Conservation (phyloP, 768 basidiomycete genomes). For the Tephrocybe rancida region DNA sequence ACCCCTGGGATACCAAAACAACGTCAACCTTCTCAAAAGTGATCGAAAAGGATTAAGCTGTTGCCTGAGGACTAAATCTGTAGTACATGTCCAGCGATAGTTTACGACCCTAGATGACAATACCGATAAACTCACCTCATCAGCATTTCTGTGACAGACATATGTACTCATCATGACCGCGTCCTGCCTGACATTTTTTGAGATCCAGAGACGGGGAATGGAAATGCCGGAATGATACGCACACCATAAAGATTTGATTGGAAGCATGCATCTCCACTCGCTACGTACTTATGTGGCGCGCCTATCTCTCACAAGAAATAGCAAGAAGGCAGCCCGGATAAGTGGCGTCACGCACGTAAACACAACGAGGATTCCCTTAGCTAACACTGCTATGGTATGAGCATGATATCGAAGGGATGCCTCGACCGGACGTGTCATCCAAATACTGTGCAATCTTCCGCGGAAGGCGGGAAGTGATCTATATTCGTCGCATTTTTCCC, state of each 20-base stretch:
- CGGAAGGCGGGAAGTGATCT: slow-evolving; percentile 44
- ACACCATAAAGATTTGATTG: slow-evolving; percentile 28
- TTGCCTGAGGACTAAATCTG: background rate
- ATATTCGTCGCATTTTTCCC: slow-evolving; percentile 38
- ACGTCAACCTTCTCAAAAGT: slow-evolving; percentile 7
- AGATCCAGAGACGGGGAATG: slow-evolving; percentile 19
- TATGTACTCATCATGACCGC: slow-evolving; percentile 20
- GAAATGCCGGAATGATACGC: slow-evolving; percentile 22
- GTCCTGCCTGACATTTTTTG: slow-evolving; percentile 18
- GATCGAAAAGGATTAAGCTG: slow-evolving; percentile 8
- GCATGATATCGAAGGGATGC: slow-evolving; percentile 28
- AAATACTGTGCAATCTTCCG: slow-evolving; percentile 46
- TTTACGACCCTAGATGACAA: slow-evolving; percentile 14
- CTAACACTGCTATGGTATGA: slow-evolving; percentile 28
- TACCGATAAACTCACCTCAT: slow-evolving; percentile 10
- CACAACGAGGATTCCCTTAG: slow-evolving; percentile 30
- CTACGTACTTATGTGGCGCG: slow-evolving; percentile 33
- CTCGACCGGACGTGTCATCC: slow-evolving; percentile 36
- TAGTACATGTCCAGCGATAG: slow-evolving; percentile 7
- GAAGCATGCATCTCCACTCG: slow-evolving; percentile 21
- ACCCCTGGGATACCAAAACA: slow-evolving; percentile 1
- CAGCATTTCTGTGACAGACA: slow-evolving; percentile 19
- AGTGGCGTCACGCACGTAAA: slow-evolving; percentile 49
- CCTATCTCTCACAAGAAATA: slow-evolving; percentile 25
- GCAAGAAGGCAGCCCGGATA: slow-evolving; percentile 34